A percentile compares a stretch with the other conserved stretches of the same genome.
phyloP scores from a whole-genome alignment of 2,329 filamentous ascomycete species.

The Aspergillus flavus region DNA sequence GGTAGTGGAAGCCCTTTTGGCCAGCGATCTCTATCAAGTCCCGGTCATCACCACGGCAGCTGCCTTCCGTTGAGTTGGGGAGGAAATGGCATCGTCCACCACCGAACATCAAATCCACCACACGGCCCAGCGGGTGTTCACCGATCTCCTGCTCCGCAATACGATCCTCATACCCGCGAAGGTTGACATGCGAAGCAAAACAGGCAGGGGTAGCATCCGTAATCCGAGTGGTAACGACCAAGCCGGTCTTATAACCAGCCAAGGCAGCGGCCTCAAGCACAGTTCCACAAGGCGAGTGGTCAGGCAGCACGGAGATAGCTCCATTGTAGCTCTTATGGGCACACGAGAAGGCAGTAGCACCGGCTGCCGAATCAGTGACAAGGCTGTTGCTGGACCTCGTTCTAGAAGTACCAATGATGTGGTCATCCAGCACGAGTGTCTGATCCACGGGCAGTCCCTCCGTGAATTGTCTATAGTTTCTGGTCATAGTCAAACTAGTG shows the following conservation, averaged over 20 bases:
- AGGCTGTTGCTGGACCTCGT: conserved; percentile 82
- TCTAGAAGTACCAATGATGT: conserved; percentile 86
- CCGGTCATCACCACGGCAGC: conserved; percentile 78
- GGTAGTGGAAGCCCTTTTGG: conserved; percentile 79
- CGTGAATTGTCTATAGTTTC: conserved; percentile 80
- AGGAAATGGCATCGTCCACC: conserved; percentile 93
- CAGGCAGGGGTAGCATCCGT: conserved; percentile 96
- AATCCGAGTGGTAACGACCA: conserved; percentile 92
- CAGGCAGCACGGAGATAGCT: conserved; percentile 85
- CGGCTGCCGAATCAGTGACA: conserved; percentile 95
- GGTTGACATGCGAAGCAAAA: conserved; percentile 85
- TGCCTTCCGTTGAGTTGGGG: conserved; percentile 76
- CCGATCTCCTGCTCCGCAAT: conserved; percentile 94
- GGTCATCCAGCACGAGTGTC: conserved; percentile 77
- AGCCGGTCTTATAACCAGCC: conserved; percentile 86
- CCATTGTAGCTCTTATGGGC: conserved; percentile 94
- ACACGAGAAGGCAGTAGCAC: conserved; percentile 94
- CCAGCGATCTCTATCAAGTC: conserved; percentile 74
- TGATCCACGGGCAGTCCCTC: conserved; percentile 73
- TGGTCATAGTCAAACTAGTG: conserved; percentile 81
- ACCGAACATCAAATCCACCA: conserved; percentile 90
- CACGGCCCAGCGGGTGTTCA: conserved; percentile 79
- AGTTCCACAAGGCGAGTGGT: conserved; percentile 85
- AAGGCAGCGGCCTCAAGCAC: conserved; percentile 91
- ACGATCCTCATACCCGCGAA: conserved; percentile 78